Evolutionary conservation across 768 basidiomycete genomes (phyloP).

Genomic region (Dacryopinax spathularia): DNA sequence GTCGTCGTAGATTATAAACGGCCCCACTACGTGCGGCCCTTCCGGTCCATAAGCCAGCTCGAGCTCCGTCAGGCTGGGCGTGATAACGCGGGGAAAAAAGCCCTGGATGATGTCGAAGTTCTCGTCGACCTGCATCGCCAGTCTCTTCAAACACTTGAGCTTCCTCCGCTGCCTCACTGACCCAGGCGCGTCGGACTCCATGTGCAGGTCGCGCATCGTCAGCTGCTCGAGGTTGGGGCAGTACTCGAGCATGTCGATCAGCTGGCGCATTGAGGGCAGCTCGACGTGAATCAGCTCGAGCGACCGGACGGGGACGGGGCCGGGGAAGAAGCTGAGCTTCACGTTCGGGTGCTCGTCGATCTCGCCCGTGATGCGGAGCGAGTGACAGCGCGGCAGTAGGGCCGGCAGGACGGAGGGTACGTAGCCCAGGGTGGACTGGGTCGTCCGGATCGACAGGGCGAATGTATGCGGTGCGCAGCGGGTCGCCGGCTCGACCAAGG

Average conservation of each 20-base stretch:
- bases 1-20: slow-evolving; percentile 1
- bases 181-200: not conserved
- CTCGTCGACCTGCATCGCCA: not conserved
- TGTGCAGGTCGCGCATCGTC: not conserved
- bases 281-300: not conserved
- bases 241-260: not conserved
- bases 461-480: not conserved
- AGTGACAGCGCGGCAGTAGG: not conserved
- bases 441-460: not conserved
- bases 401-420: not conserved
- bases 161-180: not conserved
- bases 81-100: not conserved
- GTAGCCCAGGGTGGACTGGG: not conserved
- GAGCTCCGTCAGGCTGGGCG: not conserved
- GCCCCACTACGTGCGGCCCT: not conserved
- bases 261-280: not conserved
- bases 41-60: not conserved
- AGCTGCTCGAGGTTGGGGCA: not conserved
- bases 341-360: not conserved
- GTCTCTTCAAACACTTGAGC: not conserved
- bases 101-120: slow-evolving; percentile 3
- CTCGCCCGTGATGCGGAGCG: not conserved
- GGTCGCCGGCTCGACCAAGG: not conserved
- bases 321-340: slow-evolving; percentile 1
- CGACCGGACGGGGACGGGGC: not conserved